Percentiles rank a stretch among this genome's conserved stretches.
These are phyloP conservation scores for Spergularia marina DNA, from an alignment of 148 eudicot species.

Conservation along the genomic window DNA sequence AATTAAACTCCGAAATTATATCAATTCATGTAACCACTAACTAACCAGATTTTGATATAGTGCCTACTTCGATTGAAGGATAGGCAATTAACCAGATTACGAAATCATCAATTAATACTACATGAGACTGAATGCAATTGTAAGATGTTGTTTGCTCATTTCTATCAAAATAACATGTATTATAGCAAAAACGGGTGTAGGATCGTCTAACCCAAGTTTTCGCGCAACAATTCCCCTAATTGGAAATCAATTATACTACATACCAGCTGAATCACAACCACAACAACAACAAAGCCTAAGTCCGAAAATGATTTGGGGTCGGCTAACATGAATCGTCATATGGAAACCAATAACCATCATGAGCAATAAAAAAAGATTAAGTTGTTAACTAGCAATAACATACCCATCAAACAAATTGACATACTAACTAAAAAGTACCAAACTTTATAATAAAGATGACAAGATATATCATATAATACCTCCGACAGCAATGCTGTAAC, in stretches of 20 bases:
- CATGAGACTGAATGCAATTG: neutral
- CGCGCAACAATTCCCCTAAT: neutral
- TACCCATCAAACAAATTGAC: neutral
- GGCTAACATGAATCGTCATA: neutral
- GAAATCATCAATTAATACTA: neutral
- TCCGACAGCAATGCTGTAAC: conserved; percentile 78
- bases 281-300: neutral
- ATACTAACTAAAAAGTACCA: neutral
- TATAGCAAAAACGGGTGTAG: neutral
- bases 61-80: neutral
- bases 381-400: neutral
- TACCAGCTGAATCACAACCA: neutral
- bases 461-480: conserved; percentile 35
- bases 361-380: neutral
- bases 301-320: neutral
- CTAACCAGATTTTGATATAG: neutral
- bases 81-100: too few relatives aligned
- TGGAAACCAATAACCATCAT: too few relatives aligned
- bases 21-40: neutral
- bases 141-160: neutral
- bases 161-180: too few relatives aligned
- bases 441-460: neutral
- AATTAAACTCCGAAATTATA: neutral
- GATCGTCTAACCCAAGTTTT: neutral
- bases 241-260: neutral